These are phyloP conservation scores for Castanea crenata DNA, from an alignment of 306 rosid species.

Conservation along the genomic window DNA sequence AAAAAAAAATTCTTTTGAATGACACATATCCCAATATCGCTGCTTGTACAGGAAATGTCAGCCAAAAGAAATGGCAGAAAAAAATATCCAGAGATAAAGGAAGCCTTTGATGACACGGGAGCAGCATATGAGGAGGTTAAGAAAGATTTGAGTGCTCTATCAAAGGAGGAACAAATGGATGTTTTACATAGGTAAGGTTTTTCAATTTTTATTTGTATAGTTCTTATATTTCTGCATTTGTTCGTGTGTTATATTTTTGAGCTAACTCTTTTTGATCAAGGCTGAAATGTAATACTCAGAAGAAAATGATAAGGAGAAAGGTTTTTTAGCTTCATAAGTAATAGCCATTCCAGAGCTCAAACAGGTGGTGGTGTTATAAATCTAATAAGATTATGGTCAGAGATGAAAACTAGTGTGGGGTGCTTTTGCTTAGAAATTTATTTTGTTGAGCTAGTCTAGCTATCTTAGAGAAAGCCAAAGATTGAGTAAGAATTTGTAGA, in stretches of 20 bases:
- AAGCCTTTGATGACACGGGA: constrained; percentile 24
- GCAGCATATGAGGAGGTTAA: no score
- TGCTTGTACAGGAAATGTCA: constrained; percentile 54
- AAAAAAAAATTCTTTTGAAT: background rate
- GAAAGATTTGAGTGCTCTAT: no score
- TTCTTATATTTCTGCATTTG: background rate
- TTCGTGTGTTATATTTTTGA: background rate
- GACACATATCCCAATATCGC: background rate
- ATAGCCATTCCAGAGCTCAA: no score
- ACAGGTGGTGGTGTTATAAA: background rate
- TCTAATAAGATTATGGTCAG: background rate
- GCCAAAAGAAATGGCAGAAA: constrained; percentile 35
- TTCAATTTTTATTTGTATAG: background rate
- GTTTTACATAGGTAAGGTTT: constrained; percentile 48
- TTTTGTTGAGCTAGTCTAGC: background rate
- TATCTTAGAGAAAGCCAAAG: background rate
- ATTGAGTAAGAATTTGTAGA: background rate
- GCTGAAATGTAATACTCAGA: no score
- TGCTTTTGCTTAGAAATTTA: background rate
- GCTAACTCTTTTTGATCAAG: background rate
- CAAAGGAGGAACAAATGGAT: background rate
- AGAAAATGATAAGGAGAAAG: no score
- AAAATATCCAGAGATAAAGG: constrained; percentile 18
- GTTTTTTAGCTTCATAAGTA: no score
- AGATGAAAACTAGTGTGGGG: background rate